Base-by-base conservation (phyloP, 306 rosid species). In the Ormosia emarginata region DNA sequence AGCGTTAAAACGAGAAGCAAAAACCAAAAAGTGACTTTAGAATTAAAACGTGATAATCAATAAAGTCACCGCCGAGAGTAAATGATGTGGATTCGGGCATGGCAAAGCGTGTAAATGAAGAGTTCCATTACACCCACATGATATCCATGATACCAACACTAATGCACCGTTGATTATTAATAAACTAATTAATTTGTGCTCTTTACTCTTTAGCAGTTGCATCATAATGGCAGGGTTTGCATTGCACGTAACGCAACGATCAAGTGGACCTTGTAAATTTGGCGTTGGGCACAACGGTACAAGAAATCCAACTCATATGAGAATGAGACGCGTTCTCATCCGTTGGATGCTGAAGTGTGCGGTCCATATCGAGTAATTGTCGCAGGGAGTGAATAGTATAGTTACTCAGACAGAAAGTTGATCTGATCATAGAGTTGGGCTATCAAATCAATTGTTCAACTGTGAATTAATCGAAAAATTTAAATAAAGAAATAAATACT, bases 81-180 rank as follows among this genome's bases (percentile, higher is more conserved):
- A 66, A 62, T 56, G 24, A 56, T 11, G 59, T 18, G 39, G n/a
- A 15, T 8, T 64, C 29, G 43, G 32, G 49, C 30, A 15, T 13
- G 4, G 46, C 7, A 43, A 43, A 63, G 74, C 58, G 49, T 74
- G 80, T 30, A 71, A 61, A 39, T 72, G 37, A 57, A 64, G 78
- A 44, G 33, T 10, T 80, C 29, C 63, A 33, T 32, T 63, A 13
- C 29, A 50, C 14, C 61, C 67, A 49, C 74, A 49, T 70, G 64
- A 69, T 10, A 82, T 34, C 17, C 74, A 69, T 69, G 79, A 77
- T 32, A 65, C 75, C 69, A 56, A 83, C 74, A 62, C 9, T 83
- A 70, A 62, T 50, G 52, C 41, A 50, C 33, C 34, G 11, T 62
- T 11, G 2, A 57, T 46, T 6, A 5, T 17, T 50, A 62, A 12